These are phyloP conservation scores for Zizania palustris DNA, from an alignment of 202 grass and related monocot species.

Conservation along the genomic window DNA sequence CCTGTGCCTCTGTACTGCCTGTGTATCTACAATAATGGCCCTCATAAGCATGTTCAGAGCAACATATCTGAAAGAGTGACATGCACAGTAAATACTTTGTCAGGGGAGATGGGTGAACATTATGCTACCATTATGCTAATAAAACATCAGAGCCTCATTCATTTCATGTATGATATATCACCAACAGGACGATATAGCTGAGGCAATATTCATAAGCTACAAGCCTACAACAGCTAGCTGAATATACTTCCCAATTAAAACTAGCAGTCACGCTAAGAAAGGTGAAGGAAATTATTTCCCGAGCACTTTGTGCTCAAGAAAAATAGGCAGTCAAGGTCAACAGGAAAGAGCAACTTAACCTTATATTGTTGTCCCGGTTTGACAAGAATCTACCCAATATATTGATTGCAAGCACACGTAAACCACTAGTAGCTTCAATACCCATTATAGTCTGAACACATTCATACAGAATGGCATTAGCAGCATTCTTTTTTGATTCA, in stretches of 20 bases:
- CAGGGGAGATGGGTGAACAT: conserved; percentile 21
- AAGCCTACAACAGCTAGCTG: conserved; percentile 30
- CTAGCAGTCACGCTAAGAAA: conserved; percentile 26
- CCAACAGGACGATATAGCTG: conserved; percentile 16
- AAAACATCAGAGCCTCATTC: neutral
- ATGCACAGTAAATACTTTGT: conserved; percentile 30
- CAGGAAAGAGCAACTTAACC: conserved; percentile 51
- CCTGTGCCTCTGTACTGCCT: conserved; percentile 97
- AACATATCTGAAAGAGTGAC: conserved; percentile 78
- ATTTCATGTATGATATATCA: conserved; percentile 10
- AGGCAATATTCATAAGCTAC: conserved; percentile 28
- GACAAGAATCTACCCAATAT: conserved; percentile 98
- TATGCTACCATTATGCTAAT: conserved; percentile 25
- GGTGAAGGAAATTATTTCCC: conserved; percentile 8
- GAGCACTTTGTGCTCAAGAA: neutral
- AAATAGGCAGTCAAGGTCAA: conserved; percentile 20
- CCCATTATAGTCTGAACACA: conserved; percentile 99
- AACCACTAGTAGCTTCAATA: conserved; percentile 87
- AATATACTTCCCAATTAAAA: conserved; percentile 24
- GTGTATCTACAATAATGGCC: conserved; percentile 83
- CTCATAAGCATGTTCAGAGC: conserved; percentile 96
- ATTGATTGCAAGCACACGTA: conserved; percentile 96
- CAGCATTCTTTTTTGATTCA: conserved; percentile 94
- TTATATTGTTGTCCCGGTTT: conserved; percentile 98
- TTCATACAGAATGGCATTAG: conserved; percentile 97